These are phyloP conservation scores for Balamuthia mandrillaris DNA, from an alignment of 208 protist genomes.

Conservation along the genomic window DNA sequence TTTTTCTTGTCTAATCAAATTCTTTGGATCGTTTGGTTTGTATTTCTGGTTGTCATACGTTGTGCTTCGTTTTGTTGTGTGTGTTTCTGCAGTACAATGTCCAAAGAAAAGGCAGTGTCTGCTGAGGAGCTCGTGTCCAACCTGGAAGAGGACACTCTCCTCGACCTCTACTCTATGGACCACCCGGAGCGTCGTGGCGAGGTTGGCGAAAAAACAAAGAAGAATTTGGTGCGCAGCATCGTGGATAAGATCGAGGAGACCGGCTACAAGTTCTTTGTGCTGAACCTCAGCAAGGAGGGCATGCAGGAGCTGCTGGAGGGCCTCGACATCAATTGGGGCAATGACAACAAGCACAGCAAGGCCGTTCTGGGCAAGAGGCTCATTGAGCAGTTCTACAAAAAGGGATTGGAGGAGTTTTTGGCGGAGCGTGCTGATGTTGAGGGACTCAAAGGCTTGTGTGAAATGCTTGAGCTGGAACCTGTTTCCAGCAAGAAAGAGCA, in stretches of 20 bases:
- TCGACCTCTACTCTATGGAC: neutral
- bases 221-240: neutral
- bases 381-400: neutral
- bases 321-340: no score
- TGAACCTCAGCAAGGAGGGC: neutral
- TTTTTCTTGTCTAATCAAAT: neutral
- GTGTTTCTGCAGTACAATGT: no score
- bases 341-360: constrained; percentile 20
- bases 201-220: neutral
- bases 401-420: neutral
- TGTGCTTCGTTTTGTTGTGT: neutral
- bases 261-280: constrained; percentile 7
- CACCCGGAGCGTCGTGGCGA: neutral
- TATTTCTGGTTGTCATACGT: neutral
- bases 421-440: neutral
- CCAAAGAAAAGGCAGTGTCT: no score
- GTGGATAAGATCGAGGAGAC: neutral
- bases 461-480: neutral
- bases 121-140: no score
- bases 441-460: neutral
- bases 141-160: neutral
- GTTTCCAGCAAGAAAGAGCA: neutral
- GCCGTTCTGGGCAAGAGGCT: neutral
- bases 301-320: neutral
- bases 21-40: neutral